Evolutionary conservation across 2,329 filamentous ascomycete genomes (phyloP), one percentile per base, ranked within the genome.

Genomic region (Claviceps fusiformis): DNA sequence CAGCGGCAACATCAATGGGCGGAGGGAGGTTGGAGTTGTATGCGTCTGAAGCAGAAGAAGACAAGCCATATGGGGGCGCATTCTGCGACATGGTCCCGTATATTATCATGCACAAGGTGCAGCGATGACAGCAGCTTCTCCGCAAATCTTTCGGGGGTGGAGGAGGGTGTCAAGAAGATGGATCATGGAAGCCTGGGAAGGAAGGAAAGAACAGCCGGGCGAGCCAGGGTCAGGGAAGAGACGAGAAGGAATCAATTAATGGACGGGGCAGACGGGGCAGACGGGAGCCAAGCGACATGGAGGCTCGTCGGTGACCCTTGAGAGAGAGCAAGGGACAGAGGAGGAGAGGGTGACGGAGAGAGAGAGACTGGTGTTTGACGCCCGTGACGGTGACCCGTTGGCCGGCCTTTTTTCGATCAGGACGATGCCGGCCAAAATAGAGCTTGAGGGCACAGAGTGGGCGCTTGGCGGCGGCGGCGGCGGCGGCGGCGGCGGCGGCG

Each of bases 21-120:
- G n/a, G n/a, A n/a, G 37, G 49, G 31, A 49, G 11, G 3, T 41
- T 52, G 29, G 52, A 54, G 53, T 48, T 53, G 55, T 55, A 19
- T 49, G 48, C 35, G 37, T 29, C 55, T 44, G 43, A 53, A 64
- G 65, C 66, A n/a, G n/a, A n/a, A 67, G 66, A 70, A 64, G 51
- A 33, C 43, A 74, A 68, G 64, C 70, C 69, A 67, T 67, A 68
- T 67, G 71, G 73, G 69, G 71, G 70, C 67, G 71, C 70, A 71
- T 73, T 72, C 70, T 78, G 76, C 70, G 75, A 76, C 75, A 78
- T 77, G 71, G 70, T 74, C 68, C 67, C 44, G 55, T 55, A n/a
- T n/a, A n/a, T 57, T 55, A 29, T 46, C 13, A 57, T 59, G 58
- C 59, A 53, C 45, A 50, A 57, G 56, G 55, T 33, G 55, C 55